Conservation (phyloP, 208 protist species). For the Crithidia sp. region DNA sequence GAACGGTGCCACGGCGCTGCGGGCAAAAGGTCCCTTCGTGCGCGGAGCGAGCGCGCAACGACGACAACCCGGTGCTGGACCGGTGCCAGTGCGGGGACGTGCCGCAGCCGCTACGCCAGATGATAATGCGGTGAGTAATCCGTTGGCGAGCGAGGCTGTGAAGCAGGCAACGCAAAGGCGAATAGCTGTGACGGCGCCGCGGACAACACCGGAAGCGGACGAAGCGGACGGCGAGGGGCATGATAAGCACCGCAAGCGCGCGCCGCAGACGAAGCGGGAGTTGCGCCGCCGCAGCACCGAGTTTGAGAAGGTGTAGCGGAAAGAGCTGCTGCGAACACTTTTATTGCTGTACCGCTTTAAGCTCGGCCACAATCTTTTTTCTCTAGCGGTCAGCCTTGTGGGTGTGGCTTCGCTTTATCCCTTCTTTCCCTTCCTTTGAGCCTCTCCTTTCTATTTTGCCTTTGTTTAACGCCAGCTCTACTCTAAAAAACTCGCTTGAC, state of each 20-base stretch:
- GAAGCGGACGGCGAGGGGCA: neutral
- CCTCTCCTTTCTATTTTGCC: too few relatives aligned
- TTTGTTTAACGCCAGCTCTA: too few relatives aligned
- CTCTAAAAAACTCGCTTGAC: too few relatives aligned
- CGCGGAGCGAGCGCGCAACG: neutral
- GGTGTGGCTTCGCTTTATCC: too few relatives aligned
- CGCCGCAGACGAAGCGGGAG: constrained; percentile 16
- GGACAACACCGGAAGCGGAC: neutral
- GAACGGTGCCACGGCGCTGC: constrained; percentile 2
- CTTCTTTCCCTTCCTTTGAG: too few relatives aligned
- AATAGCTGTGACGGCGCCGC: neutral
- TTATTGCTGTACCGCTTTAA: too few relatives aligned
- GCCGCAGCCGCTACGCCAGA: neutral
- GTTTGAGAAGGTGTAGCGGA: constrained; percentile 13
- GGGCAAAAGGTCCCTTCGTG: constrained; percentile 7
- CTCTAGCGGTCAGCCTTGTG: too few relatives aligned
- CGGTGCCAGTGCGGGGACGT: neutral
- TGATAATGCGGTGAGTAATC: neutral
- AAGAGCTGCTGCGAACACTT: too few relatives aligned
- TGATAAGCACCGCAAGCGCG: constrained; percentile 15
- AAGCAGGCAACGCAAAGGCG: neutral
- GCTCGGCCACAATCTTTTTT: too few relatives aligned
- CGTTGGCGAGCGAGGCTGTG: neutral
- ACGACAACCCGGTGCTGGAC: too few relatives aligned
- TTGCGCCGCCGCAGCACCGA: constrained; percentile 27